Conservation (phyloP, 2,329 filamentous ascomycete species). For the Calonectria honghensis region DNA sequence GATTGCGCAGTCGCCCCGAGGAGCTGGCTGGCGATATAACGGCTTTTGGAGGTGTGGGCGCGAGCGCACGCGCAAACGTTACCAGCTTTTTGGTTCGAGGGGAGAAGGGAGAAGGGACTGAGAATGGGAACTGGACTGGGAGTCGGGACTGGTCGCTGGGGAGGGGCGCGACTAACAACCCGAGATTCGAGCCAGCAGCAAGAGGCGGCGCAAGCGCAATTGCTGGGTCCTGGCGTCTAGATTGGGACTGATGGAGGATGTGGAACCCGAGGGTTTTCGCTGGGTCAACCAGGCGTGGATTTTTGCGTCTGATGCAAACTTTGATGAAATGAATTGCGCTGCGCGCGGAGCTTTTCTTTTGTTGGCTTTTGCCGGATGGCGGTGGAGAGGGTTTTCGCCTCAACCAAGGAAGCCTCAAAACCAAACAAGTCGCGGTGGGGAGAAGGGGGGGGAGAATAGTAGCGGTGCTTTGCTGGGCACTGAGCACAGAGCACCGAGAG, state of each 20-base stretch:
- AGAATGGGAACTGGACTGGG: constrained; percentile 46
- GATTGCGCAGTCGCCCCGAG: constrained; percentile 50
- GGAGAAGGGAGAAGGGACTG: constrained; percentile 39
- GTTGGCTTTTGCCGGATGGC: constrained; percentile 36
- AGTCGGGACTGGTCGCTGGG: constrained; percentile 49
- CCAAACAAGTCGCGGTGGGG: constrained; percentile 25
- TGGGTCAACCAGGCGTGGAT: constrained; percentile 50
- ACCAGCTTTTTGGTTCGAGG: constrained; percentile 52
- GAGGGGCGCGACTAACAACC: constrained; percentile 52
- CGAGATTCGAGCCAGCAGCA: constrained; percentile 42
- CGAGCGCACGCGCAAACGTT: constrained; percentile 52
- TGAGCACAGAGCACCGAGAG: constrained; percentile 20
- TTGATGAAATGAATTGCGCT: constrained; percentile 48
- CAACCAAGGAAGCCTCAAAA: constrained; percentile 33
- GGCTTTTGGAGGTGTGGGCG: constrained; percentile 56
- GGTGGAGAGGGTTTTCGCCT: constrained; percentile 33
- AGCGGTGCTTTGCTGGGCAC: constrained; percentile 12
- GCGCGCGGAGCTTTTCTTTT: constrained; percentile 34
- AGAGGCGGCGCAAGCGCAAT: constrained; percentile 47
- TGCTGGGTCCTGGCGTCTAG: constrained; percentile 47
- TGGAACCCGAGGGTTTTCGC: constrained; percentile 54
- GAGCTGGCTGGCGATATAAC: constrained; percentile 56
- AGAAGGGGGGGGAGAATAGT: constrained; percentile 4
- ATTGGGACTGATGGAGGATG: constrained; percentile 42
- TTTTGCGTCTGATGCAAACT: constrained; percentile 51